Base-by-base conservation (phyloP, 331 rosid genomes). In the Malus hybrid region DNA sequence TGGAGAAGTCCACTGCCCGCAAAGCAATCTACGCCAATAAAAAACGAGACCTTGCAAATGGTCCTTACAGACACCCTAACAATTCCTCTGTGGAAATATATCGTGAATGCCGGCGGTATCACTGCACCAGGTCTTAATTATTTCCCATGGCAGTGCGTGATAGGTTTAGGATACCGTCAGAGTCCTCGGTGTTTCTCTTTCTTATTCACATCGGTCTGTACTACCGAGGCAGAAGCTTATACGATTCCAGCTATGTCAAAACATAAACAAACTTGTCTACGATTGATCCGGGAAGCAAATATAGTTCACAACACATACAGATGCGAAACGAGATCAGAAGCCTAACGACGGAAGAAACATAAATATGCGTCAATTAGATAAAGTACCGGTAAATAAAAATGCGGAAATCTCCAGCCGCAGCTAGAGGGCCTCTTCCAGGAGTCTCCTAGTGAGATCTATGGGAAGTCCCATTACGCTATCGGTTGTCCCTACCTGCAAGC, bases 391-490 rank as follows among this genome's bases (percentile, higher is more conserved):
- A 36, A 48, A 52, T 22, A 18, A 24, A 73, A 62, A 65, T 52
- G 67, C 44, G 63, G 29, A 16, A 61, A 63, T 34, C 67, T 33
- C 32, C 20, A 30, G 42, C 75, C 11, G 81, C 78, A 72, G 68
- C 91, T 89, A 86, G 68, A 91, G 70, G 65, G 86, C 92, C 72
- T 86, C 97, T 83, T 84, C 80, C 24, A 94, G 67, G 66, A 94
- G 99, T 72, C 77, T 89, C 82, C 85, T 88, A 14, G 99, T 89
- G 66, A 90, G 81, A 50, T 81, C 81, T 86, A 86, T 90, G 22
- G 97, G 99, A 71, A 94, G 97, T 80, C 97, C 97, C 97, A 94
- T 92, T 84, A 94, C 97, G 48, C 99, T 94, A 82, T 92, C 99
- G 1, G 90, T 90, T 75, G 97, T 94, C 72, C 99, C 97, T 66